Percentiles rank a stretch among this genome's conserved stretches.
Conservation (phyloP, 2,329 filamentous ascomycete species). For the Monilinia laxa region DNA sequence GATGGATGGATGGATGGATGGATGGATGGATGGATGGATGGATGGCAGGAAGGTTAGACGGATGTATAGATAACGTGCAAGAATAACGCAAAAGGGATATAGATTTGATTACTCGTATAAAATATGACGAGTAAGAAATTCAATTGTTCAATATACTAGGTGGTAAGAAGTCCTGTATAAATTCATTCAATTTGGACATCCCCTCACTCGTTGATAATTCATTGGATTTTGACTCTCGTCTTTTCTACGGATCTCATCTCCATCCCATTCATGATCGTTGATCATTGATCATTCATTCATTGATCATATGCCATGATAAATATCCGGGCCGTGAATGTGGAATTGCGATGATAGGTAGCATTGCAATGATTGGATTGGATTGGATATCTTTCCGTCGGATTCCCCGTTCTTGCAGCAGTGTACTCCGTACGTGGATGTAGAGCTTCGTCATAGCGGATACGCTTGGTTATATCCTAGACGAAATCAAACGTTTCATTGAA, state of each 20-base stretch:
- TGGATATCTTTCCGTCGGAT: neutral
- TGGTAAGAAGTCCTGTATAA: neutral
- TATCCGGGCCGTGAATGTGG: constrained; percentile 7
- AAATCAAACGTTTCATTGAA: too few relatives aligned
- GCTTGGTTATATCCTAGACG: neutral
- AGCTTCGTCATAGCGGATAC: neutral
- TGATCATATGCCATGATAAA: constrained; percentile 6
- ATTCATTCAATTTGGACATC: neutral
- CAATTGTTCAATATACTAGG: too few relatives aligned
- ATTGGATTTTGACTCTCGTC: neutral
- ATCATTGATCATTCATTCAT: neutral
- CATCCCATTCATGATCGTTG: neutral
- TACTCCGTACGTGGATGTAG: too few relatives aligned
- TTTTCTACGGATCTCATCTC: neutral
- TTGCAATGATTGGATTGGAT: neutral
- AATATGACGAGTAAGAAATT: constrained; percentile 10
- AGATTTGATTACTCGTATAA: neutral
- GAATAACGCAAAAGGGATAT: neutral
- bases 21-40: too few relatives aligned
- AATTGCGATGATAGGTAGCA: neutral
- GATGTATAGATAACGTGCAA: neutral
- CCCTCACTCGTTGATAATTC: neutral
- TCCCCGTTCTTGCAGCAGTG: neutral
- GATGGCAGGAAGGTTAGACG: neutral
- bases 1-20: too few relatives aligned